phyloP scores from a whole-genome alignment of 768 basidiomycete genomes.

The Mycena venus region DNA sequence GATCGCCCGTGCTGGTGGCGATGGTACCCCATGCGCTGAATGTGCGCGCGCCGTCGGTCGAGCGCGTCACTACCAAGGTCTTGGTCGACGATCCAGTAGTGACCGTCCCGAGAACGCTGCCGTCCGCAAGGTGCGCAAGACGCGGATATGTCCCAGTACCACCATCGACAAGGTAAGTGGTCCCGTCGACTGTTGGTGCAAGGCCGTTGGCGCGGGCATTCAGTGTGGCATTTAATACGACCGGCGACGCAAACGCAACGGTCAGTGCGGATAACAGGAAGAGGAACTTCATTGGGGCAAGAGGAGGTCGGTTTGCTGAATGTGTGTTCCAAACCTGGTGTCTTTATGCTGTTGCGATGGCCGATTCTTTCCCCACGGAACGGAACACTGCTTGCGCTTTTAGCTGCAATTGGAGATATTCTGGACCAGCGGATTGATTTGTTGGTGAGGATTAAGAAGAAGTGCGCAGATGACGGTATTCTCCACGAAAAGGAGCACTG shows the following conservation, averaged over 20 bases:
- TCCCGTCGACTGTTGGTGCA: constrained; percentile 17
- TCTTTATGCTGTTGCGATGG: not conserved
- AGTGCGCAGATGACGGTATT: too few species aligned
- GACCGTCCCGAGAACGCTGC: constrained; percentile 22
- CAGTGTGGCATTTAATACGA: not conserved
- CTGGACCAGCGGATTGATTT: too few species aligned
- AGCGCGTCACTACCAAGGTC: constrained; percentile 25
- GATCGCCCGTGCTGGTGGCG: constrained; percentile 25
- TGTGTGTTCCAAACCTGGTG: not conserved
- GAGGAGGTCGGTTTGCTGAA: not conserved
- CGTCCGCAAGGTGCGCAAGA: constrained; percentile 27
- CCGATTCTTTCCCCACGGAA: not conserved
- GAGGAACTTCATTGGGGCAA: constrained; percentile 9
- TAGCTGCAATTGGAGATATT: too few species aligned
- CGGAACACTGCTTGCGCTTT: too few species aligned
- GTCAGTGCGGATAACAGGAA: not conserved
- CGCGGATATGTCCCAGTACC: constrained; percentile 34
- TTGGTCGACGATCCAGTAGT: constrained; percentile 20
- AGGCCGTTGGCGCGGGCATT: constrained; percentile 25
- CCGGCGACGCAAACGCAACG: not conserved
- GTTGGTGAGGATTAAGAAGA: too few species aligned
- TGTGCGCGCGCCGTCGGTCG: constrained; percentile 28
- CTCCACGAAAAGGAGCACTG: not conserved
- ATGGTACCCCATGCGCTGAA: constrained; percentile 20
- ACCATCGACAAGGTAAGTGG: not conserved